These are phyloP conservation scores for Salvia sclarea DNA, from an alignment of 305 asterid species.

Conservation along the genomic window DNA sequence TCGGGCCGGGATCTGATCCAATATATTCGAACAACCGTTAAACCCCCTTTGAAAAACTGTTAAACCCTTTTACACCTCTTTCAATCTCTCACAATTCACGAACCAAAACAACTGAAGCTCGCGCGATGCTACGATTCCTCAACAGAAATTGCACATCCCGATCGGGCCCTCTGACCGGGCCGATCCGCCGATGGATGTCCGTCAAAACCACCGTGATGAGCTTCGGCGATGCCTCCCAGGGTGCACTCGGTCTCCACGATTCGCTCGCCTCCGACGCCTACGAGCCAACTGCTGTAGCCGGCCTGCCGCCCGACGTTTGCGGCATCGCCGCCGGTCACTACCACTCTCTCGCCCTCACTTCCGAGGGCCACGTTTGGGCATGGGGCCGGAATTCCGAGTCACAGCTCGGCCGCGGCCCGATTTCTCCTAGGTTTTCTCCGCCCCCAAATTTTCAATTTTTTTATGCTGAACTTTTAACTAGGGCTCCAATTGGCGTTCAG, in stretches of 20 bases:
- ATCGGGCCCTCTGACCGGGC: slow-evolving; percentile 35
- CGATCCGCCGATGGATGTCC: slow-evolving; percentile 62
- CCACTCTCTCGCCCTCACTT: slow-evolving; percentile 89
- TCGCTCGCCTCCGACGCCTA: slow-evolving; percentile 73
- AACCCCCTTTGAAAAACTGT: too few relatives aligned
- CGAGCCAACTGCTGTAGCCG: slow-evolving; percentile 77
- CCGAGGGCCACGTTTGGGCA: slow-evolving; percentile 75
- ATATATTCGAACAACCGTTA: too few relatives aligned
- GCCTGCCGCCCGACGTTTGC: slow-evolving; percentile 68
- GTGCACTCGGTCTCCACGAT: slow-evolving; percentile 68
- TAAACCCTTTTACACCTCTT: too few relatives aligned
- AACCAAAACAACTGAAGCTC: slow-evolving; percentile 1
- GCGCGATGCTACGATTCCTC: slow-evolving; percentile 36
- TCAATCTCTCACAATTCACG: not conserved
- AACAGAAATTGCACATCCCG: slow-evolving; percentile 14
- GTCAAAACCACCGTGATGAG: slow-evolving; percentile 59
- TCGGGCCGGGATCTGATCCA: too few relatives aligned
- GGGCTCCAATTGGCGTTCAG: too few relatives aligned
- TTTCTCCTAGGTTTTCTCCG: slow-evolving; percentile 58
- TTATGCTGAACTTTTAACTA: not conserved
- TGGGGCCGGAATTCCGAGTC: slow-evolving; percentile 88
- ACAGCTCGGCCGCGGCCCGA: slow-evolving; percentile 71
- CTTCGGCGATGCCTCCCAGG: slow-evolving; percentile 91
- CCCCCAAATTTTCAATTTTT: not conserved
- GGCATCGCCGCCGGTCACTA: slow-evolving; percentile 82